Conservation (phyloP, 768 basidiomycete genomes). For the Dioszegia crocea region DNA sequence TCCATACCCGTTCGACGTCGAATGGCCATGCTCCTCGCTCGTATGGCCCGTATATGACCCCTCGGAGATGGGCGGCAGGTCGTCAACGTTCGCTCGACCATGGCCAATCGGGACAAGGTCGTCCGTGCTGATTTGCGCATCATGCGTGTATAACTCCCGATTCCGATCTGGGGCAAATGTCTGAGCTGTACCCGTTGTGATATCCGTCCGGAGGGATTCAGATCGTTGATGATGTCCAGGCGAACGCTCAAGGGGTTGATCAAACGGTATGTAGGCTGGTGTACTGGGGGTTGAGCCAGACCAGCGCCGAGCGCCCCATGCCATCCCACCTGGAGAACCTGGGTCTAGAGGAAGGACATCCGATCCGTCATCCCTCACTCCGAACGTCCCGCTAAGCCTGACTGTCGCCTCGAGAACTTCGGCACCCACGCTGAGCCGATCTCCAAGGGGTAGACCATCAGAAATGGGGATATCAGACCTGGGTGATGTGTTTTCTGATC, state of each 20-base stretch:
- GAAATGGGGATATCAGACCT: background rate
- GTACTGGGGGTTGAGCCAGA: background rate
- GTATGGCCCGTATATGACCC: background rate
- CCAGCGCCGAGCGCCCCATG: background rate
- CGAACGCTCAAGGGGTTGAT: background rate
- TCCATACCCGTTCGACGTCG: background rate
- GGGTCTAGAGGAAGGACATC: background rate
- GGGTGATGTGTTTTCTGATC: background rate
- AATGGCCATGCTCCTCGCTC: background rate
- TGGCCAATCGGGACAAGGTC: background rate
- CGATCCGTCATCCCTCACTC: constrained; percentile 36
- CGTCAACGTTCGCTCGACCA: background rate
- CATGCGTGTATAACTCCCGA: background rate
- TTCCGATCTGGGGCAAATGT: background rate
- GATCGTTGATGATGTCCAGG: background rate
- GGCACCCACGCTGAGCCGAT: background rate
- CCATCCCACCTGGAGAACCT: background rate
- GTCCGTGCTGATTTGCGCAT: background rate
- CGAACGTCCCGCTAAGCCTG: constrained; percentile 34
- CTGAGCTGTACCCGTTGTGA: background rate
- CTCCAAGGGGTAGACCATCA: background rate
- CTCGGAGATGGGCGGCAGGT: background rate
- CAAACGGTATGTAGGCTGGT: background rate
- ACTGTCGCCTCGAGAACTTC: constrained; percentile 11
- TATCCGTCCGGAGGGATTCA: background rate